These are phyloP conservation scores for Rhododendron simsii DNA, from an alignment of 148 eudicot genomes.

Conservation along the genomic window DNA sequence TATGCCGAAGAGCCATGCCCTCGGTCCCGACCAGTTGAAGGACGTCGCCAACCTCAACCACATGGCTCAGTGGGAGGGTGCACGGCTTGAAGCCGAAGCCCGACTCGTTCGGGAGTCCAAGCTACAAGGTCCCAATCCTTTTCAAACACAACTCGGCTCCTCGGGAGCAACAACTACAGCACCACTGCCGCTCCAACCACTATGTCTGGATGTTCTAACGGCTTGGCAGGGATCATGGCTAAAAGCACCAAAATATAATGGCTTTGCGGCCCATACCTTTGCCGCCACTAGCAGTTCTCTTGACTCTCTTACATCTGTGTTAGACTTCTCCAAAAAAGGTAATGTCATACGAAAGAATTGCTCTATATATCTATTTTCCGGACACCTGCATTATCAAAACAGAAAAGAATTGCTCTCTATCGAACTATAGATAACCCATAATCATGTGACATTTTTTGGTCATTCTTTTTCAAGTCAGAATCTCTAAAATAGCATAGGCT, in stretches of 20 bases:
- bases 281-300: not conserved
- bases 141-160: not conserved
- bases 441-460: not conserved
- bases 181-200: conserved; percentile 1
- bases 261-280: not conserved
- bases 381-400: too few relatives aligned
- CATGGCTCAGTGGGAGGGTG: conserved; percentile 50
- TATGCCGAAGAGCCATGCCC: conserved; percentile 29
- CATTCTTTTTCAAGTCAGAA: not conserved
- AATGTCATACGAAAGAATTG: not conserved
- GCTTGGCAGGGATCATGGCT: conserved; percentile 20
- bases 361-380: not conserved
- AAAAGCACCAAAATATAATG: not conserved
- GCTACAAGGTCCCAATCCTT: not conserved
- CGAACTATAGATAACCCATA: not conserved
- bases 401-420: not conserved
- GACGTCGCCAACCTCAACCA: conserved; percentile 28
- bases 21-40: conserved; percentile 10
- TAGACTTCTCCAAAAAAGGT: not conserved
- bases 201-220: conserved; percentile 27
- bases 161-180: not conserved
- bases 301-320: not conserved
- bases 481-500: too few relatives aligned
- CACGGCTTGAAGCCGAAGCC: conserved; percentile 44
- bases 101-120: conserved; percentile 26